A percentile compares a stretch with the other conserved stretches of the same genome.
These are phyloP conservation scores for Melampsora americana DNA, from an alignment of 1,284 basidiomycete species.

Conservation along the genomic window DNA sequence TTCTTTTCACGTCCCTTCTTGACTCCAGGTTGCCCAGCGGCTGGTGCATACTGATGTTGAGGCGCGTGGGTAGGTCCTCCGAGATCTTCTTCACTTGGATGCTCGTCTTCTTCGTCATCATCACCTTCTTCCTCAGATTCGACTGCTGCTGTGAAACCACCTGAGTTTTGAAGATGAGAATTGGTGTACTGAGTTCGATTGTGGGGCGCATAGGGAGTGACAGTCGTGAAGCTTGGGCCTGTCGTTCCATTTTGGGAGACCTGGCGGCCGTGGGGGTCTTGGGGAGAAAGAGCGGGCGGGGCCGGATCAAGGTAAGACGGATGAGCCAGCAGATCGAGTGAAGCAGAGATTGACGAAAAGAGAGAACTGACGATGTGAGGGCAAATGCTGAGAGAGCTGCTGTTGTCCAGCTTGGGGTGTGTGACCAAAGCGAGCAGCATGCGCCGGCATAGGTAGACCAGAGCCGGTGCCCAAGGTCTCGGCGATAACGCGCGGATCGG, in stretches of 20 bases:
- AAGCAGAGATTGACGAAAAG: too few relatives aligned
- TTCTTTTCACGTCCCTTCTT: constrained; percentile 45
- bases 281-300: not conserved
- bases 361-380: too few relatives aligned
- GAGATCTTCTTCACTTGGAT: constrained; percentile 17
- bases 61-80: not conserved
- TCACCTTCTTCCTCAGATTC: constrained; percentile 22
- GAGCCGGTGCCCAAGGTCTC: constrained; percentile 21
- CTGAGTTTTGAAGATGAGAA: constrained; percentile 4
- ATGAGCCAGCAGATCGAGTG: constrained; percentile 3
- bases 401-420: not conserved
- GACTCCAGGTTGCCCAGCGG: constrained; percentile 4
- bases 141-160: not conserved
- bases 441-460: not conserved
- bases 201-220: constrained; percentile 11
- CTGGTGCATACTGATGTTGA: constrained; percentile 14
- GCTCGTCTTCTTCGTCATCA: constrained; percentile 16
- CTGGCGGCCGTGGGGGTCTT: not conserved
- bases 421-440: not conserved
- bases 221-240: constrained; percentile 4
- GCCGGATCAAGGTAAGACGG: not conserved
- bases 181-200: not conserved
- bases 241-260: not conserved
- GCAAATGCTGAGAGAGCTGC: too few relatives aligned
- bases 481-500: constrained; percentile 22